Base-by-base conservation (phyloP, 1,139 yeast species). In the Diutina scorzettiae region DNA sequence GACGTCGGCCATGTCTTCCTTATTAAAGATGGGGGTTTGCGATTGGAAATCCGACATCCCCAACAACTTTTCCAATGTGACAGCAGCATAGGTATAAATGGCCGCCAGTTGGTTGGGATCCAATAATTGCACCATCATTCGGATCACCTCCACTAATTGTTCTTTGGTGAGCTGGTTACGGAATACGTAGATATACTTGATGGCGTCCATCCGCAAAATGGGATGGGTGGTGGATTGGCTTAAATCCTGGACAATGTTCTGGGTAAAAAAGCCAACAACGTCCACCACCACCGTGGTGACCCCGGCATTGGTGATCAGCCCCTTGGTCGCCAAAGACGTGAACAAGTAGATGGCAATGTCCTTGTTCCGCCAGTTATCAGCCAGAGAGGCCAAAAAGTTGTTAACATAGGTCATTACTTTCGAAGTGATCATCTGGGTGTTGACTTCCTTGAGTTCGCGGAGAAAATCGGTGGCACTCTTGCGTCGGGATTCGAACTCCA, bases 401-500 rank as follows among this genome's bases (percentile, higher is more conserved):
- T 75, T 71, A 39, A 89, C 85, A 54, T 86, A 89, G n/a, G 60
- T 63, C 78, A 84, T 74, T 24, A 87, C 87, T 5, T 82, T 76
- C 43, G 71, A 70, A 0, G 97, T 89, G 24, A 86, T 79, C 36
- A 77, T 62, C 37, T 75, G 73, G 51, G 89, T 86, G 56, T 85
- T 80, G 45, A 80, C 80, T 43, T 80, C 87, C 51, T 87, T 85
- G 51, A 93, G 71, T 53, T 87, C 95, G 49, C 94, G 75, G 50
- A 93, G 66, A 54, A 93, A 87, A 53, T 87, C 96, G 1, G 95
- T 84, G 14, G 96, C 81, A 0, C 96, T 78, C 51, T 94, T 77
- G 60, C 97, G 74, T 60, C 98, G 76, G 1, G 96, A 82, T 54
- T 89, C 97, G 30, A 82, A 76, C 55, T 91, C 97, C 0, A 95